These are phyloP conservation scores for Elsinoe fawcettii DNA, from an alignment of 2,329 filamentous ascomycete species.

Conservation along the genomic window DNA sequence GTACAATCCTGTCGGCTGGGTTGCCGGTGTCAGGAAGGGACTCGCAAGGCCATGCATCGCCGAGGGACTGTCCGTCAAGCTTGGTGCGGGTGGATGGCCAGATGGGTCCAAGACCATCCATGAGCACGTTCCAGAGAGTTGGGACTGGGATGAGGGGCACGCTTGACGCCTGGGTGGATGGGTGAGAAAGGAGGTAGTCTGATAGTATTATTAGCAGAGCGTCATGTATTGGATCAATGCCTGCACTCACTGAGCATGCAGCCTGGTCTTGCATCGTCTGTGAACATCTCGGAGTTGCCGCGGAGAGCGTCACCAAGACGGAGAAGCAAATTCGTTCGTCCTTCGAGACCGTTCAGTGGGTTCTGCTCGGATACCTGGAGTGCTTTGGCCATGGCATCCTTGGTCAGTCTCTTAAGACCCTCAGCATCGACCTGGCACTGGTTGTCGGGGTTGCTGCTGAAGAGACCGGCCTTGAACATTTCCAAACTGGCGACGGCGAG, in stretches of 20 bases:
- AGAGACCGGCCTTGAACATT: constrained; percentile 89
- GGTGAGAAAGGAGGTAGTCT: constrained; percentile 92
- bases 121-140: constrained; percentile 83
- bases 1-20: constrained; percentile 73
- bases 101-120: constrained; percentile 76
- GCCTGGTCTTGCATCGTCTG: constrained; percentile 73
- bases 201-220: constrained; percentile 18
- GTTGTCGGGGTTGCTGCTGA: constrained; percentile 73
- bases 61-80: constrained; percentile 78
- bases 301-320: constrained; percentile 68
- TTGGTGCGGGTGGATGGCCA: constrained; percentile 83
- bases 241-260: constrained; percentile 74
- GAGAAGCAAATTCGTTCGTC: constrained; percentile 70
- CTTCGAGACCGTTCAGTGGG: constrained; percentile 75
- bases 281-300: constrained; percentile 73
- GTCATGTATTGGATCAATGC: constrained; percentile 14
- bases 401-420: constrained; percentile 65
- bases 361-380: constrained; percentile 79
- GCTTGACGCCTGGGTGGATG: constrained; percentile 79
- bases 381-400: constrained; percentile 67
- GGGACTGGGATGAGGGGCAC: constrained; percentile 80
- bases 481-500: constrained; percentile 71
- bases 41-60: constrained; percentile 88
- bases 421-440: constrained; percentile 84
- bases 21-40: constrained; percentile 70